Evolutionary conservation across 306 rosid species (phyloP), one percentile per base, ranked within the genome.

Genomic region (Boehmeria nivea): DNA sequence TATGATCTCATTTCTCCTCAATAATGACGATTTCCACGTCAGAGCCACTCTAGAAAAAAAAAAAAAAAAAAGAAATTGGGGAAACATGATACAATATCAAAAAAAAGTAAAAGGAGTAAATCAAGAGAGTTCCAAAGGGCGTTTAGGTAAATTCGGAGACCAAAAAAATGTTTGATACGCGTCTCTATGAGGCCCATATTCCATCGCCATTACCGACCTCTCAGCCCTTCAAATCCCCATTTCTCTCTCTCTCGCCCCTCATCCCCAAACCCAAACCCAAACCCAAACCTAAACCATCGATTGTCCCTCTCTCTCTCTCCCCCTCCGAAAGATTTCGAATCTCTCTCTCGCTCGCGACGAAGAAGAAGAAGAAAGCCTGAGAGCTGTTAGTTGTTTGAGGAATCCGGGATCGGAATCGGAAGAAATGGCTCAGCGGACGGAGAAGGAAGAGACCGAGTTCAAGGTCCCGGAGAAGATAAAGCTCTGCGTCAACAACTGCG

Each of bases 401-500:
- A 11, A 27, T 1, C 55, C 16, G 12, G 28, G 49, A 40, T 16
- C 57, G 50, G 44, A 26, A 63, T 49, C 54, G 43, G 24, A 44
- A 59, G 22, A 45, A 24, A 79, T 84, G 96, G 87, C 87, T 33
- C 94, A 84, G 71, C 84, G 88, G 43, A 74, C 94, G 6, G 96
- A 72, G 61, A 77, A 89, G 69, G 96, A 88, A 52, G 96, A 88
- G 72, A 76, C 87, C 28, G 96, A 88, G 51, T 81, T 81, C 82
- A 88, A 88, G 70, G 96, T 88, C 1, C 89, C 80, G 0, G 90
- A 82, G 57, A 71, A 84, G 16, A 67, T 80, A 11, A 69, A 78
- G 13, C 87, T 78, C 19, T 83, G 90, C 80, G 77, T 82, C 40
- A 88, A 88, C 70, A 84, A 90, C 81, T 90, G 98, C 51, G 95